Evolutionary conservation across 1,284 basidiomycete genomes (phyloP).

Genomic region (Apiotrichum porosum): DNA sequence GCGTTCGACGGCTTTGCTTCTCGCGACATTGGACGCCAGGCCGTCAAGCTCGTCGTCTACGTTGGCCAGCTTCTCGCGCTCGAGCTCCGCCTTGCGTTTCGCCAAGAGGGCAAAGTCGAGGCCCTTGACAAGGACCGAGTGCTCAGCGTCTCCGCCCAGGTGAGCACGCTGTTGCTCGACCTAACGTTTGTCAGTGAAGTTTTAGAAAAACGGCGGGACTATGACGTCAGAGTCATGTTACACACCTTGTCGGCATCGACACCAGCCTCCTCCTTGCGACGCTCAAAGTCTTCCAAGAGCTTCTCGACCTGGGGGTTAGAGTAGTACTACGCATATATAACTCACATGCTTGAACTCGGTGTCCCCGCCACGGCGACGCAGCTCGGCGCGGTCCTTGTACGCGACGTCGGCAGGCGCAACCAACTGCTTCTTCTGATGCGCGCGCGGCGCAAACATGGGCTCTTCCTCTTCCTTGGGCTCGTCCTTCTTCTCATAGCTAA

Average conservation of each 20-base stretch:
- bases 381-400: constrained; percentile 47
- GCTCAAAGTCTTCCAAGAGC: constrained; percentile 72
- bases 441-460: constrained; percentile 32
- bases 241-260: constrained; percentile 50
- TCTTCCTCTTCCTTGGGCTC: constrained; percentile 5
- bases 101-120: constrained; percentile 80
- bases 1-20: constrained; percentile 7
- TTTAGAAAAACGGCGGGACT: no score
- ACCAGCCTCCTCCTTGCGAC: constrained; percentile 57
- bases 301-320: constrained; percentile 65
- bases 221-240: not conserved
- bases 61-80: constrained; percentile 55
- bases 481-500: not conserved
- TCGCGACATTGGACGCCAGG: constrained; percentile 21
- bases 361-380: constrained; percentile 39
- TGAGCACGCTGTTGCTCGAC: constrained; percentile 72
- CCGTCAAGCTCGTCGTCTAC: constrained; percentile 72
- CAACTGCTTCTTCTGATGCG: constrained; percentile 30
- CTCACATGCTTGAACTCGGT: constrained; percentile 45
- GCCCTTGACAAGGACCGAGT: constrained; percentile 81
- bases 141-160: constrained; percentile 79
- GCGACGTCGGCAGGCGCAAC: not conserved
- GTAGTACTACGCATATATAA: no score
- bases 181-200: no score
- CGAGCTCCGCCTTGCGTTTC: constrained; percentile 66